Conservation (phyloP, 768 basidiomycete genomes). For the Agaricus subrufescens region DNA sequence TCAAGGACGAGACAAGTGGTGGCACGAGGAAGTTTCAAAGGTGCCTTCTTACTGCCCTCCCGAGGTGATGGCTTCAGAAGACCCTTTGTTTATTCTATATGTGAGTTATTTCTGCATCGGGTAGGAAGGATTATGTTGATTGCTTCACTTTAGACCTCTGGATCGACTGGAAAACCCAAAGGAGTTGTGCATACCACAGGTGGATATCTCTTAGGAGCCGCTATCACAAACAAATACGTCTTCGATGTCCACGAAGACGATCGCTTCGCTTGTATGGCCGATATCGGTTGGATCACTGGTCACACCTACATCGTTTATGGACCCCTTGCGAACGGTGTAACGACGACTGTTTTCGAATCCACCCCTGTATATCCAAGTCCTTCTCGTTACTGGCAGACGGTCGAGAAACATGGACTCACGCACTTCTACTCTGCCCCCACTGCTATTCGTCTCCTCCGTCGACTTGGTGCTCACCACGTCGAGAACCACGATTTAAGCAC, state of each 20-base stretch:
- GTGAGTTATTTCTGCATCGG: slow-evolving; percentile 42
- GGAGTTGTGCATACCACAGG: slow-evolving; percentile 90
- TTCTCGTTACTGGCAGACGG: slow-evolving; percentile 94
- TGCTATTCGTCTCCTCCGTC: slow-evolving; percentile 84
- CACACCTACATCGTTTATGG: slow-evolving; percentile 95
- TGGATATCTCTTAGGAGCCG: slow-evolving; percentile 89
- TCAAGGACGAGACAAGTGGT: slow-evolving; percentile 88
- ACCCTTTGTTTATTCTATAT: slow-evolving; percentile 98
- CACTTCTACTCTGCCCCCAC: slow-evolving; percentile 96
- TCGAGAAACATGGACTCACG: slow-evolving; percentile 88
- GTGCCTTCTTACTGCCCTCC: slow-evolving; percentile 87
- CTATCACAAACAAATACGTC: slow-evolving; percentile 92
- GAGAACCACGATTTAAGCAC: slow-evolving; percentile 75
- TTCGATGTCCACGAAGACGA: slow-evolving; percentile 98
- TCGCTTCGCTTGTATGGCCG: slow-evolving; percentile 96
- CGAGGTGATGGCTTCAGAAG: slow-evolving; percentile 87
- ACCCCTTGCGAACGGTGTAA: slow-evolving; percentile 78
- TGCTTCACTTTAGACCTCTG: slow-evolving; percentile 63
- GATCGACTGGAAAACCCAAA: slow-evolving; percentile 94
- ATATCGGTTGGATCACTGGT: slow-evolving; percentile 98
- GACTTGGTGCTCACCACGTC: slow-evolving; percentile 82
- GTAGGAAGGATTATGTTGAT: neutral
- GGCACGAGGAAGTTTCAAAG: slow-evolving; percentile 87
- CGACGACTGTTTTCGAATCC: slow-evolving; percentile 91
- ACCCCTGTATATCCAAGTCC: slow-evolving; percentile 97